A percentile compares a stretch with the other conserved stretches of the same genome.
Evolutionary conservation across 495 filamentous ascomycete species (phyloP).

Genomic region (Talaromyces thailandensis): DNA sequence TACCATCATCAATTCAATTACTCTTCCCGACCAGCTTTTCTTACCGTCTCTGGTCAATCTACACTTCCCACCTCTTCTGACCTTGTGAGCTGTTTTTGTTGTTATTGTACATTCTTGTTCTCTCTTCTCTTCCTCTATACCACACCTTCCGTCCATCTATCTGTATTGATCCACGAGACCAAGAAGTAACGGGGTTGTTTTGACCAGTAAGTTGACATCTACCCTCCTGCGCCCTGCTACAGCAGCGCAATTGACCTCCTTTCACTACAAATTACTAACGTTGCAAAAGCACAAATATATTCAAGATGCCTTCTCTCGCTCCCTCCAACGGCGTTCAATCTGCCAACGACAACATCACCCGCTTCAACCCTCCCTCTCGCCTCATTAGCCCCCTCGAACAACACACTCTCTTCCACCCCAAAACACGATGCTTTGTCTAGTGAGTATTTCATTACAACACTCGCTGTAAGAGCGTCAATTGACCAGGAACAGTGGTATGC

Average conservation of each 20-base stretch:
- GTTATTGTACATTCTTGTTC: not conserved
- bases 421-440: conserved; percentile 99
- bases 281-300: conserved; percentile 2
- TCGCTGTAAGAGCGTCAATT: conserved; percentile 2
- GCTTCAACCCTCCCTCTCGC: conserved; percentile 88
- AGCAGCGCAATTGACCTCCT: not conserved
- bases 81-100: not conserved
- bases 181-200: not conserved
- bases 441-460: conserved; percentile 30
- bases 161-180: not conserved
- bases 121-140: not conserved
- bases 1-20: conserved; percentile 7
- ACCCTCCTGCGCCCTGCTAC: not conserved
- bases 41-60: not conserved
- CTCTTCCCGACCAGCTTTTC: conserved; percentile 7
- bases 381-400: conserved; percentile 75
- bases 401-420: conserved; percentile 92
- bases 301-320: conserved; percentile 40
- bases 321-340: conserved; percentile 41
- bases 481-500: conserved; percentile 58
- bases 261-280: not conserved
- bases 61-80: conserved; percentile 6
- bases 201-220: not conserved
- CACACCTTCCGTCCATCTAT: not conserved
- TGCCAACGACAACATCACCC: conserved; percentile 97